Evolutionary conservation across 208 protist genomes (phyloP), one percentile per base, ranked within the genome.

Genomic region (Phytomonas francai): DNA sequence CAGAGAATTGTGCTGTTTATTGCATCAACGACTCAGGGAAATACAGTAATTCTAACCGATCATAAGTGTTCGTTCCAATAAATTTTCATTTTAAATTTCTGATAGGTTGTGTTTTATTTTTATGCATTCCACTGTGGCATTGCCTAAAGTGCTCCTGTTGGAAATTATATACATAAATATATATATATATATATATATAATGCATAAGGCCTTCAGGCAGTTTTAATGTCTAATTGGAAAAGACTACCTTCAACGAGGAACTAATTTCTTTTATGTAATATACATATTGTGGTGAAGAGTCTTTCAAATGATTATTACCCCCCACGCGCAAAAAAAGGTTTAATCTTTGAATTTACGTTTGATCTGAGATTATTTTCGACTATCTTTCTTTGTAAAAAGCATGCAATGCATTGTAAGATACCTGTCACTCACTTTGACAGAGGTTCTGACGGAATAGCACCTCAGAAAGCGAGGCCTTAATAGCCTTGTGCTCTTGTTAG

Each of bases 321-420:
- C n/a, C n/a, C n/a, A n/a, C n/a, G n/a, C n/a, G n/a, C n/a, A n/a
- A n/a, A n/a, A n/a, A n/a, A n/a, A n/a, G 25, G 22, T 57, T 57
- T 22, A 25, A 57, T 63, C 22, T 22, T n/a, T 27, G 19, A 58
- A 16, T 16, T 63, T 28, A 16, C 29, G 16, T 63, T 16, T 27
- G 19, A 16, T 60, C 64, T 9, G 28, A 39, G 16, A 61, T 72
- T 28, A 57, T 65, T 49, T 34, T 65, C 31, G 16, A 32, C 36
- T 49, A 42, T 65, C 42, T 72, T 64, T 57, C 51, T 67, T 72
- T 67, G 25, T 25, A 27, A 57, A 57, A 27, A 25, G 22, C n/a
- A 25, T 27, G 22, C 49, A 27, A 25, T 25, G 25, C n/a, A 57
- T 25, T 57, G 22, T 57, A 57, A 57, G 22, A 25, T 25, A 27